These are phyloP conservation scores for Phaffomyces antillensis DNA, from an alignment of 805 yeast species.

Conservation along the genomic window DNA sequence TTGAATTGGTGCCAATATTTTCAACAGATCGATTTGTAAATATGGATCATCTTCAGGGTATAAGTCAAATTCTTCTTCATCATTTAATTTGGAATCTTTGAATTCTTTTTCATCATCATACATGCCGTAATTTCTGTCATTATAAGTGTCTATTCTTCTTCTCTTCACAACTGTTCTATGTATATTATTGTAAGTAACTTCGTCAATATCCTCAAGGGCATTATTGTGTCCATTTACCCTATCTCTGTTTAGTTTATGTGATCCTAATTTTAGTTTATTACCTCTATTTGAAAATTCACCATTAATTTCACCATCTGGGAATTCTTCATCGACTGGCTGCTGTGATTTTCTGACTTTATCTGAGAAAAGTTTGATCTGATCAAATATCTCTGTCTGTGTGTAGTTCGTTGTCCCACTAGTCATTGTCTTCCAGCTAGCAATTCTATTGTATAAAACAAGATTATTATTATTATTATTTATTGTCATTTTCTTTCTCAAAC, in stretches of 20 bases:
- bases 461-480: no score
- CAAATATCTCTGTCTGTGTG: slow-evolving; percentile 3
- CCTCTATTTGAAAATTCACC: slow-evolving; percentile 47
- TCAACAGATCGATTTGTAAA: slow-evolving; percentile 42
- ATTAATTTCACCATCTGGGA: slow-evolving; percentile 14
- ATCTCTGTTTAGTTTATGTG: slow-evolving; percentile 39
- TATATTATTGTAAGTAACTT: slow-evolving; percentile 25
- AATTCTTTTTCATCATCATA: slow-evolving; percentile 22
- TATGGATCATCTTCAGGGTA: slow-evolving; percentile 37
- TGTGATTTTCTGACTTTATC: slow-evolving; percentile 10
- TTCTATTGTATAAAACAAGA: not conserved
- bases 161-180: slow-evolving; percentile 25
- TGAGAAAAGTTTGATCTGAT: slow-evolving; percentile 8
- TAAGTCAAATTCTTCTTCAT: slow-evolving; percentile 7
- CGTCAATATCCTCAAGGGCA: slow-evolving; percentile 17
- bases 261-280: slow-evolving; percentile 45
- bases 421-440: not conserved
- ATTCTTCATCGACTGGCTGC: not conserved
- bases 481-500: not conserved
- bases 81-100: slow-evolving; percentile 22
- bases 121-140: not conserved
- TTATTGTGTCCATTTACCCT: slow-evolving; percentile 30
- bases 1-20: slow-evolving; percentile 67
- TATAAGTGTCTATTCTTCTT: slow-evolving; percentile 22
- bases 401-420: not conserved